Conservation (phyloP, 257 asterid species). For the Petunia axillaris region DNA sequence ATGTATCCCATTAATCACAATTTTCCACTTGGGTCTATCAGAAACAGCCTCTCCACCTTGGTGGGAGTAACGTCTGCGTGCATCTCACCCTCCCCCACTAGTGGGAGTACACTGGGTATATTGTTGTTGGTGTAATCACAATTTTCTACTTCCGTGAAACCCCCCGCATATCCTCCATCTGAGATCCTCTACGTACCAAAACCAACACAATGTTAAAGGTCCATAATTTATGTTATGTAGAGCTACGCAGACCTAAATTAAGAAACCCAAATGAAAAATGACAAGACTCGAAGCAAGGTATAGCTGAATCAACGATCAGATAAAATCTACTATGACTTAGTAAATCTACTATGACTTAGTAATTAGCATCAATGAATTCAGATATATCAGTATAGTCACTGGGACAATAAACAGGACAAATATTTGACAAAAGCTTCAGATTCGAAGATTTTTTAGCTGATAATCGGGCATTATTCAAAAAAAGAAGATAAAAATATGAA, state of each 20-base stretch:
- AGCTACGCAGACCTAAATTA: background rate
- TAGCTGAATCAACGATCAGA: background rate
- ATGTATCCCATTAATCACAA: background rate
- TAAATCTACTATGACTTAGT: background rate
- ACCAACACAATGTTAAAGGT: background rate
- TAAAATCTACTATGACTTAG: background rate
- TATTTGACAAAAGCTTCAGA: background rate
- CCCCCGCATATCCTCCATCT: background rate
- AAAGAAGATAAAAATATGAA: background rate
- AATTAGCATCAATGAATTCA: background rate
- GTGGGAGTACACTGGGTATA: too few relatives aligned
- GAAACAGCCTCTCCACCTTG: too few relatives aligned
- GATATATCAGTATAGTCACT: background rate
- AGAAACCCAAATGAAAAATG: background rate
- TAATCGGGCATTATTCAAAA: background rate
- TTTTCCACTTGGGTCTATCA: too few relatives aligned
- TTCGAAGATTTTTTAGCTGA: background rate
- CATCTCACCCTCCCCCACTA: too few relatives aligned
- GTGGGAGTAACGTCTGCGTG: too few relatives aligned
- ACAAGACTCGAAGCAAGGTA: constrained; percentile 9
- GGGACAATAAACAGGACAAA: too few relatives aligned
- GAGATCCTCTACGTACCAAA: background rate
- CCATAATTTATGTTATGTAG: background rate
- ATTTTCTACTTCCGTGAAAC: background rate
- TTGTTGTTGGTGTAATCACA: background rate